Base-by-base conservation (phyloP, 139 green algal species). In the Chlamydomonas asymmetrica region DNA sequence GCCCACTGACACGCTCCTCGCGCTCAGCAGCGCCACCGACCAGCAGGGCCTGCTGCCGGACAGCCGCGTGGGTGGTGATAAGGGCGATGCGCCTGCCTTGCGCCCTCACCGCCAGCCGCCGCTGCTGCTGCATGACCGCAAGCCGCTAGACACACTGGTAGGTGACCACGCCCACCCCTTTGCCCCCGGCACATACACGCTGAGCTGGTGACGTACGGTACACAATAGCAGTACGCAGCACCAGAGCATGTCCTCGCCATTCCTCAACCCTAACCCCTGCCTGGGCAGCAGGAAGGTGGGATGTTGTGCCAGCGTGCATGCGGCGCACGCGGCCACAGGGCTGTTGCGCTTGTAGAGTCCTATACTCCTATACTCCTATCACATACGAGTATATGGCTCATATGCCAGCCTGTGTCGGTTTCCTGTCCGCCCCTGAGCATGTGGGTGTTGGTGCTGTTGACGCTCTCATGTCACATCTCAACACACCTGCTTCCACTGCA, bases 61-160 rank as follows among this genome's bases (percentile, higher is more conserved):
- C 34, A 50, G 40, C 20, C 56, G 70, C 18, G 67, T 76, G 63
- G 25, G 63, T 25, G 31, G 5, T 2, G 56, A 63, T 18, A 23
- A 63, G 56, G 56, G 9, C 16, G 16, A 27, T 63, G 22, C 56
- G 56, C 16, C 56, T 63, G 27, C 27, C n/a, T n/a, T n/a, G 16
- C 56, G 56, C 56, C 9, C 16, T 31, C 22, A 23, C 20, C 39
- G 63, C 40, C 63, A 18, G 25, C 40, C 13, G 27, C 66, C 75
- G 32, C 57, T 81, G 25, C 29, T 81, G 0, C 66, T 76, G 4
- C 40, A 71, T 41, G 59, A 81, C 57, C 63, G 63, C 63, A 74
- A 68, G 18, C 4, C 63, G 63, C 63, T 68, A 68, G 18, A 0
- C 57, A 35, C 23, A 9, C 45, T 52, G 45, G 45, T 16, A 52